Evolutionary conservation across 179 eudicot genomes (phyloP).

Genomic region (Spinacia oleracea): DNA sequence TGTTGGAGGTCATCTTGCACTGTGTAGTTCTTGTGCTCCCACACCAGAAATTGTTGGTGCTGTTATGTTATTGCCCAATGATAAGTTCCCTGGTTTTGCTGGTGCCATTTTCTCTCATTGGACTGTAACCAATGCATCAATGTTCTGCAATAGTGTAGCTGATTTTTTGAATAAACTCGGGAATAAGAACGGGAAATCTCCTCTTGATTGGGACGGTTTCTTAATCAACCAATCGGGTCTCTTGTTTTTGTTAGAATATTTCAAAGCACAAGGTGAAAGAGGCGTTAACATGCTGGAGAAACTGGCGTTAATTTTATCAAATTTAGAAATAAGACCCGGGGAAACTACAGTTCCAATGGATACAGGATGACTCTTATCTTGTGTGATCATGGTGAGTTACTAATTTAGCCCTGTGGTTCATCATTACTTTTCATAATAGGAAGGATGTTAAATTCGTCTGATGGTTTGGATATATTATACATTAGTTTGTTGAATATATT

Average conservation of each 20-base stretch:
- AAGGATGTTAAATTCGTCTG: neutral
- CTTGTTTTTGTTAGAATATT: conserved; percentile 31
- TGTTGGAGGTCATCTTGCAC: conserved; percentile 32
- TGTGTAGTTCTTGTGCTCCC: conserved; percentile 37
- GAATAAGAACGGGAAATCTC: conserved; percentile 20
- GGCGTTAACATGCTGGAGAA: conserved; percentile 31
- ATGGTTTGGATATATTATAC: neutral
- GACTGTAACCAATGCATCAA: conserved; percentile 27
- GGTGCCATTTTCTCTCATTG: conserved; percentile 45
- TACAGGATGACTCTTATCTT: conserved; percentile 20
- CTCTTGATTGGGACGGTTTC: conserved; percentile 24
- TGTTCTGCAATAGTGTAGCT: conserved; percentile 29
- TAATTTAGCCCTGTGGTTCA: neutral
- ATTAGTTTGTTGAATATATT: neutral
- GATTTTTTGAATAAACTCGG: conserved; percentile 36
- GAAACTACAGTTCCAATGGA: conserved; percentile 27
- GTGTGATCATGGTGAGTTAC: conserved; percentile 24
- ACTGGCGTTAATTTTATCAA: conserved; percentile 27
- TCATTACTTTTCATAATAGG: neutral
- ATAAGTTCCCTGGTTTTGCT: conserved; percentile 36
- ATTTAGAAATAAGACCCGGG: conserved; percentile 24
- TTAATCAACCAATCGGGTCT: conserved; percentile 38
- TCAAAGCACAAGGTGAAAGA: conserved; percentile 25
- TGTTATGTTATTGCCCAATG: conserved; percentile 39
- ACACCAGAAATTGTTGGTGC: conserved; percentile 47